These are phyloP conservation scores for Physaria fendleri DNA, from an alignment of 345 rosid genomes.

Conservation along the genomic window DNA sequence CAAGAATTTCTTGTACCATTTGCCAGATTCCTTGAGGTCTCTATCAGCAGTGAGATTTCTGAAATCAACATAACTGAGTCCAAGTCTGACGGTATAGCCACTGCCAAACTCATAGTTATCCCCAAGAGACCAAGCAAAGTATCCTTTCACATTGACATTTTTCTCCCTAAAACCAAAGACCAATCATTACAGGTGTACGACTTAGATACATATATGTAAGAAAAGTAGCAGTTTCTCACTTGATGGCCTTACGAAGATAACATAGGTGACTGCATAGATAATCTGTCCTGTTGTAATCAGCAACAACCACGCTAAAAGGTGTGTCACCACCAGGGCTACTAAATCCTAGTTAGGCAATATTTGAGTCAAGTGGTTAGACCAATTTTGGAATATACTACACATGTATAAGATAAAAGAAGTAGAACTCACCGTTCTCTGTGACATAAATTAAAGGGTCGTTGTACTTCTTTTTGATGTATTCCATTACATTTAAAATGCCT, in stretches of 20 bases:
- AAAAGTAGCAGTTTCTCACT: slow-evolving; percentile 3
- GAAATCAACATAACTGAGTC: slow-evolving; percentile 11
- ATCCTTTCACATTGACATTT: slow-evolving; percentile 6
- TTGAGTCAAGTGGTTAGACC: background rate
- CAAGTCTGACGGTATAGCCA: slow-evolving; percentile 15
- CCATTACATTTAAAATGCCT: slow-evolving; percentile 8
- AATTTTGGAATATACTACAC: background rate
- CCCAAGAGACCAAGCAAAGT: slow-evolving; percentile 11
- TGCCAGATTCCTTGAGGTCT: slow-evolving; percentile 14
- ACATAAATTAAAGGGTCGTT: background rate
- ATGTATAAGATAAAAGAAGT: background rate
- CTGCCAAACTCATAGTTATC: slow-evolving; percentile 17
- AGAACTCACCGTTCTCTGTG: slow-evolving; percentile 19
- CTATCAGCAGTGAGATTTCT: background rate
- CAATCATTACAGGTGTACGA: background rate
- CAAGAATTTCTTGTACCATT: slow-evolving; percentile 13
- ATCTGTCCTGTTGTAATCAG: slow-evolving; percentile 6
- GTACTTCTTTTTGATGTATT: background rate
- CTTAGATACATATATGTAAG: background rate
- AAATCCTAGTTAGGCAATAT: background rate
- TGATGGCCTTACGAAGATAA: slow-evolving; percentile 14
- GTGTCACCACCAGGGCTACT: background rate
- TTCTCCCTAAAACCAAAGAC: background rate
- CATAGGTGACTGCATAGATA: slow-evolving; percentile 24
- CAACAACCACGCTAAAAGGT: background rate